Evolutionary conservation across 2,329 filamentous ascomycete species (phyloP), one percentile per base, ranked within the genome.

Genomic region (Annulohypoxylon truncatum): DNA sequence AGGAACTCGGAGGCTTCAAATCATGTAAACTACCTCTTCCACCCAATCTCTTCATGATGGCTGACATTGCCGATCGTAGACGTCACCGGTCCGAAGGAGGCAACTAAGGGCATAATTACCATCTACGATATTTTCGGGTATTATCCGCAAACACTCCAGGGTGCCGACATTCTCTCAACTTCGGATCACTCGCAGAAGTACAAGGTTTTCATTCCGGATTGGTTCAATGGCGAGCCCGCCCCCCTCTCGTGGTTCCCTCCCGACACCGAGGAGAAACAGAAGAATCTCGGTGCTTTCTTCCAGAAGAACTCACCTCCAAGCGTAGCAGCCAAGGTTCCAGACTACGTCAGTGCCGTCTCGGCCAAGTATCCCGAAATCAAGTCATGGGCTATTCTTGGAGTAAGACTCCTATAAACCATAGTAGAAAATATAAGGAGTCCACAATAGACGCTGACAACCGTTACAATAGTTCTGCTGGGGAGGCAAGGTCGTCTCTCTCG

Each of bases 161-260:
- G 90, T 22, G 88, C 89, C 67, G 90, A 93, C 73, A 92, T 88
- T 71, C 81, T 91, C 22, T 83, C 87, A 46, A 81, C 80, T 47
- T 82, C 83, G 66, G 83, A 87, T 73, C 75, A 82, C 78, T 85
- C 81, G 79, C 86, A 82, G 77, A 88, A 92, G 75, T 96, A 96
- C 83, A 89, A 89, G 72, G 92, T 97, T 71, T 94, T 94, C 80
- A 94, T 97, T 69, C 94, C 94, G 26, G 94, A 97, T 81, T 95
- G 92, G 85, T 97, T 97, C 82, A 86, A 92, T 65, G 94, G 92
- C 77, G 84, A 87, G 70, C 91, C 92, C 1, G 81, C 80, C 73
- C 79, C 82, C 52, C 84, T 89, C 77, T 82, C 82, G 74, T 79
- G 85, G 81, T 88, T 88, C 76, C 90, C 90, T 2, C 86, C 89